phyloP scores from a whole-genome alignment of 2,329 filamentous ascomycete species.

The Venturiaceae sp. region DNA sequence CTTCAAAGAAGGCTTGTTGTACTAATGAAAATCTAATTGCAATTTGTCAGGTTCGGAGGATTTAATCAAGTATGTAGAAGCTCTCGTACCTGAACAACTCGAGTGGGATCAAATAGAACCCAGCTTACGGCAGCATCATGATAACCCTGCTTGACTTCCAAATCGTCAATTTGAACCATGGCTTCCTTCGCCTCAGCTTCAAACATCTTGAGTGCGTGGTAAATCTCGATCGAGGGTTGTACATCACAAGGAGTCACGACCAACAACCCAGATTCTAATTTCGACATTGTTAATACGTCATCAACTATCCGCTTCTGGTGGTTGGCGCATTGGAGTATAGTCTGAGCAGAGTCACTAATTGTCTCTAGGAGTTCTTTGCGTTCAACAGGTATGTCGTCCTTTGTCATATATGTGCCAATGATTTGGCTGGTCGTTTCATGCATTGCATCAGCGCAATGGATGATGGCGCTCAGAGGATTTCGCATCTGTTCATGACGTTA shows the following conservation, averaged over 20 bases:
- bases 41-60: neutral
- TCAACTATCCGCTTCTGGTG: conserved; percentile 38
- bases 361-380: neutral
- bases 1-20: neutral
- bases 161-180: neutral
- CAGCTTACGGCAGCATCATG: neutral
- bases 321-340: conserved; percentile 33
- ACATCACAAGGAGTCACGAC: neutral
- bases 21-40: neutral
- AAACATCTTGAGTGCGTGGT: conserved; percentile 7
- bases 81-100: conserved; percentile 1
- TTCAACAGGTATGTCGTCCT: neutral
- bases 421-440: neutral
- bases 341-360: conserved; percentile 11
- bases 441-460: conserved; percentile 8
- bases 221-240: neutral
- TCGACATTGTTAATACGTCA: conserved; percentile 14
- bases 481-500: conserved; percentile 6
- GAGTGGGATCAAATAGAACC: conserved; percentile 3
- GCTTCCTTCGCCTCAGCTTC: conserved; percentile 2
- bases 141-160: neutral
- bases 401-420: neutral
- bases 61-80: neutral
- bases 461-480: conserved; percentile 11
- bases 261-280: conserved; percentile 5